Conservation (phyloP, 768 basidiomycete genomes). For the Pleurotus citrinopileatus region DNA sequence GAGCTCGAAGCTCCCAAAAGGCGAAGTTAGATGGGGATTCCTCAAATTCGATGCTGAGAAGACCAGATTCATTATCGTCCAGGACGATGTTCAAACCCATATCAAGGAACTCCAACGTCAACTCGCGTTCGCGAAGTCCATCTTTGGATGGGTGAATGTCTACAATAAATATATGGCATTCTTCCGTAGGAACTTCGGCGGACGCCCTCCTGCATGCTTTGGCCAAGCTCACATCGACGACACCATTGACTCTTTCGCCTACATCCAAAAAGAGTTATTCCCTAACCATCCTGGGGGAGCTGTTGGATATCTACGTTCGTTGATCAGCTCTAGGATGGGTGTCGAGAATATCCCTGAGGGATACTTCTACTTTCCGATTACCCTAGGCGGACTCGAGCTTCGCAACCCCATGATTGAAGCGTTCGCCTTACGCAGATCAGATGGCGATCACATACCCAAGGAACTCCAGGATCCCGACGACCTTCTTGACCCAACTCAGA, state of each 20-base stretch:
- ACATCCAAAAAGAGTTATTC: conserved; percentile 33
- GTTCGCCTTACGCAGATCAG: conserved; percentile 21
- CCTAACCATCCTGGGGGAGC: conserved; percentile 18
- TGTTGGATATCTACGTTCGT: conserved; percentile 18
- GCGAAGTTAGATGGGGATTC: conserved; percentile 39
- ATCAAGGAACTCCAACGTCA: conserved; percentile 36
- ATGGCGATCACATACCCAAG: conserved; percentile 15
- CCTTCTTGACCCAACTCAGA: conserved; percentile 12
- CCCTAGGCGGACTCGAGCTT: conserved; percentile 33
- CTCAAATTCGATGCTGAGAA: conserved; percentile 30
- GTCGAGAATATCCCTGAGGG: conserved; percentile 34
- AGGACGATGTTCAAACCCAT: conserved; percentile 31
- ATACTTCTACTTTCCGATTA: conserved; percentile 37
- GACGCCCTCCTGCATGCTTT: conserved; percentile 29
- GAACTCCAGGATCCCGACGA: background rate
- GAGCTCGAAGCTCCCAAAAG: conserved; percentile 22
- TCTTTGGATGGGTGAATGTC: conserved; percentile 35
- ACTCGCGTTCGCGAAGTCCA: conserved; percentile 30
- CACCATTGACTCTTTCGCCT: conserved; percentile 27
- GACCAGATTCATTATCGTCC: conserved; percentile 33
- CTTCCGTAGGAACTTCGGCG: conserved; percentile 33
- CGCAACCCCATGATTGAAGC: conserved; percentile 36
- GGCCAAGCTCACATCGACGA: conserved; percentile 28
- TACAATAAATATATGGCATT: conserved; percentile 40
- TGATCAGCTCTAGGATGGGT: conserved; percentile 28